Conservation (phyloP, 768 basidiomycete species). For the Rhodosporidiobolus odoratus region DNA sequence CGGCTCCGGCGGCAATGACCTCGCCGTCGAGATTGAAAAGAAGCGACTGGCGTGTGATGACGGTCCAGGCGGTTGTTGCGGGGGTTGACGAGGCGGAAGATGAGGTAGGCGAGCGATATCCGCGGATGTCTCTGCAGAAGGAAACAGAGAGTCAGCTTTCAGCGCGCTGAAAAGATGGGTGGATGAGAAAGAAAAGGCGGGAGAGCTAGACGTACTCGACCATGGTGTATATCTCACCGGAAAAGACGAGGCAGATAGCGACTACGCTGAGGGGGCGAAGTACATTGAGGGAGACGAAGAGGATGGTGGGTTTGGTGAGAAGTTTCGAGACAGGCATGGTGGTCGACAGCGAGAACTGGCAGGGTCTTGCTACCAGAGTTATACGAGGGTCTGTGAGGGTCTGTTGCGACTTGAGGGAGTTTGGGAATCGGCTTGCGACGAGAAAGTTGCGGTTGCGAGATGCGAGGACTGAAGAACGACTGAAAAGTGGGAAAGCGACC, state of each 20-base stretch:
- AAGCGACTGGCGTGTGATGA: not conserved
- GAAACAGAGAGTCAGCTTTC: not conserved
- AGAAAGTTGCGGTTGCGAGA: not conserved
- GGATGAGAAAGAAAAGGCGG: not conserved
- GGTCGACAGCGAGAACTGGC: no score
- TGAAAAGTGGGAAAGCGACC: not conserved
- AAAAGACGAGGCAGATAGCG: conserved; percentile 25
- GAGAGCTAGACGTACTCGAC: conserved; percentile 19
- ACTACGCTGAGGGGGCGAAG: conserved; percentile 25
- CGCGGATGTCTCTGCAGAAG: conserved; percentile 15
- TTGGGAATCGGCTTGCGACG: not conserved
- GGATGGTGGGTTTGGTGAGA: conserved; percentile 21
- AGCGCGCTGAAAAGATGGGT: not conserved
- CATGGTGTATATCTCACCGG: conserved; percentile 26
- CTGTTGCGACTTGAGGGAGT: not conserved
- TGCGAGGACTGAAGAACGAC: not conserved
- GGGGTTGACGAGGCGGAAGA: not conserved
- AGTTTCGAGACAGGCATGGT: not conserved
- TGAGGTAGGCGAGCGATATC: not conserved
- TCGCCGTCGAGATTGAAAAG: not conserved
- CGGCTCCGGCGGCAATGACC: not conserved
- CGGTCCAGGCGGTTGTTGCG: not conserved
- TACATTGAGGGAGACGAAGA: conserved; percentile 27
- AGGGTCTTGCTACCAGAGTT: no score
- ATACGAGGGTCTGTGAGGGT: not conserved